Percentiles rank a stretch among this genome's conserved stretches.
Evolutionary conservation across 2,329 filamentous ascomycete genomes (phyloP).

Genomic region (Penicillium sp.): DNA sequence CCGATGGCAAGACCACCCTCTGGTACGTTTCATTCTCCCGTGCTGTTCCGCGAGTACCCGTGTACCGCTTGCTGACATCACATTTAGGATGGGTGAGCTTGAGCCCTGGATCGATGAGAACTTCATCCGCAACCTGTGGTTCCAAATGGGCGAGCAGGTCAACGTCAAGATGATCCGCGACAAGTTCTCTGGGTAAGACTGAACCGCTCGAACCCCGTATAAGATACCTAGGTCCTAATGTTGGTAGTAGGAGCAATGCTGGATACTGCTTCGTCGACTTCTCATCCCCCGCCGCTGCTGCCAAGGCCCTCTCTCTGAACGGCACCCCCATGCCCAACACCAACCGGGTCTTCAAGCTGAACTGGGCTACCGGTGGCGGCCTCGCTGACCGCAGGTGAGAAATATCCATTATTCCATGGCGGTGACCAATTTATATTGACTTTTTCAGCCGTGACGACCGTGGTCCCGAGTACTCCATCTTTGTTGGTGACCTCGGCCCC

Average conservation of each 20-base stretch:
- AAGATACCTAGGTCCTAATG: slow-evolving; percentile 37
- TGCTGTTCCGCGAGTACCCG: neutral
- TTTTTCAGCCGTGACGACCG: slow-evolving; percentile 73
- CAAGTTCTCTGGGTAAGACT: slow-evolving; percentile 88
- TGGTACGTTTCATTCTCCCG: slow-evolving; percentile 42
- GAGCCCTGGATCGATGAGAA: slow-evolving; percentile 99
- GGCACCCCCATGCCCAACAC: slow-evolving; percentile 90
- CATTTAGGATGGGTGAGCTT: slow-evolving; percentile 90
- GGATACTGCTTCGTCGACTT: slow-evolving; percentile 99
- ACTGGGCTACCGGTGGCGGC: slow-evolving; percentile 97
- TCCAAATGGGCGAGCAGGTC: slow-evolving; percentile 86
- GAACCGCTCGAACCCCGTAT: neutral
- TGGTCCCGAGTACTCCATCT: slow-evolving; percentile 94
- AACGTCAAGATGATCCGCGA: slow-evolving; percentile 99
- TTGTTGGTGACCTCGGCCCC: slow-evolving; percentile 94
- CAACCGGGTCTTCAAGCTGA: slow-evolving; percentile 93
- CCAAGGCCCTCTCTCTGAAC: slow-evolving; percentile 87
- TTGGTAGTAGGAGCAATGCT: slow-evolving; percentile 70
- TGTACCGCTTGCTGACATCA: neutral
- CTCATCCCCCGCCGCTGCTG: slow-evolving; percentile 73
- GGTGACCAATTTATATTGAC: slow-evolving; percentile 12
- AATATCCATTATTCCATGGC: neutral
- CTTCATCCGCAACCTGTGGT: slow-evolving; percentile 95
- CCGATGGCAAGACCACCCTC: slow-evolving; percentile 57
- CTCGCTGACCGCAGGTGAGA: slow-evolving; percentile 84